These are phyloP conservation scores for Globisporangium spiculum DNA, from an alignment of 352 stramenopile species.

Conservation along the genomic window DNA sequence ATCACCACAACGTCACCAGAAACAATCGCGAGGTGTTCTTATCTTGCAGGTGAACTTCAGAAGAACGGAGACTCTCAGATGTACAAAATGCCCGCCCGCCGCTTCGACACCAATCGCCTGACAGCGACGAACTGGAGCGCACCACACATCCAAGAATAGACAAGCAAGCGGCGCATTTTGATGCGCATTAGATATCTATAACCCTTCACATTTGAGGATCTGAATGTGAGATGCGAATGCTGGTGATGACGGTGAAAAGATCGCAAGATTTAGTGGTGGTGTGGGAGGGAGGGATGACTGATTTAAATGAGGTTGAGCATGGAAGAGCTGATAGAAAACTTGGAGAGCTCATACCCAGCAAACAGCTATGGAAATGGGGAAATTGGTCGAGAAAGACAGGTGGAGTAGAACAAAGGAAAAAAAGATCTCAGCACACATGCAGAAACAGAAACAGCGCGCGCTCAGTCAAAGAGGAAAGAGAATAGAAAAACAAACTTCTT, in stretches of 20 bases:
- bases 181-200: neutral
- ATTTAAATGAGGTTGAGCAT: neutral
- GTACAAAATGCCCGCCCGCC: neutral
- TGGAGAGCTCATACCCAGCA: neutral
- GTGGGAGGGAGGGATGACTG: no score
- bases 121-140: no score
- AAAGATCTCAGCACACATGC: constrained; percentile 1
- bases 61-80: no score
- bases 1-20: neutral
- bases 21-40: neutral
- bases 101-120: neutral
- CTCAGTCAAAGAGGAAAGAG: neutral
- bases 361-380: neutral
- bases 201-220: neutral
- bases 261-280: no score
- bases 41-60: neutral
- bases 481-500: neutral
- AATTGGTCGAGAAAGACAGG: neutral
- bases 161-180: neutral
- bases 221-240: no score
- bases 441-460: neutral
- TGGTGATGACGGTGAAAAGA: no score
- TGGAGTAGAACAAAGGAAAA: neutral
- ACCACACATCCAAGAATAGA: neutral
- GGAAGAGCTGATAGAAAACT: neutral